Evolutionary conservation across 2,329 filamentous ascomycete genomes (phyloP).

Genomic region (Chaetothyriales sp.): DNA sequence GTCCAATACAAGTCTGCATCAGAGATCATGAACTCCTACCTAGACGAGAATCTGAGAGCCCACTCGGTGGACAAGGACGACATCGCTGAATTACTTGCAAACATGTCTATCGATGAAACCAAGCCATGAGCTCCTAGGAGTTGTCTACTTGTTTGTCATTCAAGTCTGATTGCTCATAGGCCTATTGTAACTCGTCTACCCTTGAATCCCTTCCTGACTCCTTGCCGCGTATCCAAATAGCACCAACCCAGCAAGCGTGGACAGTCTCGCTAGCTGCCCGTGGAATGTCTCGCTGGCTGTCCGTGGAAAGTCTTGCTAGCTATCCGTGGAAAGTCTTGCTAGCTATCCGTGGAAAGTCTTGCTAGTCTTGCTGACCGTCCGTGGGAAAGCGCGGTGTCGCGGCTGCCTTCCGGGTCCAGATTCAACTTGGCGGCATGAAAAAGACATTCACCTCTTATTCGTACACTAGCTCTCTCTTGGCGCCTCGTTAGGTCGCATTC

Average conservation of each 20-base stretch:
- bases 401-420: background rate
- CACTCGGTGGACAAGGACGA: background rate
- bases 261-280: background rate
- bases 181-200: background rate
- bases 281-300: too few relatives aligned
- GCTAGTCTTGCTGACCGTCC: background rate
- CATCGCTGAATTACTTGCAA: background rate
- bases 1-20: slow-evolving; percentile 11
- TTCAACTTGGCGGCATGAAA: too few relatives aligned
- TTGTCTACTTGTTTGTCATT: background rate
- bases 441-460: too few relatives aligned
- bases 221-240: background rate
- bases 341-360: background rate
- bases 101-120: background rate
- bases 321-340: too few relatives aligned
- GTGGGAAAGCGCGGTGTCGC: background rate
- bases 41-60: slow-evolving; percentile 11
- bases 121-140: background rate
- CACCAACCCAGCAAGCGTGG: background rate
- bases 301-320: too few relatives aligned
- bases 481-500: background rate
- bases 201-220: background rate
- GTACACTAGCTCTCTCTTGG: background rate
- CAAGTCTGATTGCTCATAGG: background rate
- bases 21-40: slow-evolving; percentile 13